Evolutionary conservation across 2,329 filamentous ascomycete species (phyloP).

Genomic region (Chrysoporthe deuterocubensis): DNA sequence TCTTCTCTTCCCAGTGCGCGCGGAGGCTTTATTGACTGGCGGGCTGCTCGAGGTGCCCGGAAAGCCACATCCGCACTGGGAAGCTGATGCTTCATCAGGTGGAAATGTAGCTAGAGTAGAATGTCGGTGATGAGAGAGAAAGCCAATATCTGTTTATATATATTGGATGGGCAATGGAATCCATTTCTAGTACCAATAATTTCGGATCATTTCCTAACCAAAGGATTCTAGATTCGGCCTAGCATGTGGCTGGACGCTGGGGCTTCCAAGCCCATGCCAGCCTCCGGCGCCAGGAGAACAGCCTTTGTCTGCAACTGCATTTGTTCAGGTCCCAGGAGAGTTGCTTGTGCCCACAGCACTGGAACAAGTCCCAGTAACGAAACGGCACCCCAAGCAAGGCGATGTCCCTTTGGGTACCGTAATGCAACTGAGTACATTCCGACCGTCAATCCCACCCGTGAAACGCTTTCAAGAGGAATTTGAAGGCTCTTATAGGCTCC

Average conservation of each 20-base stretch:
- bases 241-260: not conserved
- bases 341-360: not conserved
- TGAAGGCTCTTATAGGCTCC: not conserved
- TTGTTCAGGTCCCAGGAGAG: not conserved
- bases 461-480: not conserved
- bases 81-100: not conserved
- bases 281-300: not conserved
- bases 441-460: not conserved
- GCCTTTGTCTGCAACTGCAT: not conserved
- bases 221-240: not conserved
- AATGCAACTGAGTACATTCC: not conserved
- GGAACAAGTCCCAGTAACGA: not conserved
- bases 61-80: constrained; percentile 1
- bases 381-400: not conserved
- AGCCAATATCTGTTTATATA: not conserved
- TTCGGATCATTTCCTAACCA: not conserved
- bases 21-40: not conserved
- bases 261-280: not conserved
- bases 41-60: not conserved
- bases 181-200: not conserved
- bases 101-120: not conserved
- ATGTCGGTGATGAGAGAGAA: too few relatives aligned
- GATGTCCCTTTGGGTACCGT: not conserved
- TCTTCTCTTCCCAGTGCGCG: not conserved
- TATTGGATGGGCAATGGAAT: not conserved